Conservation (phyloP, 2,329 filamentous ascomycete species). For the Xylariaceae sp. region DNA sequence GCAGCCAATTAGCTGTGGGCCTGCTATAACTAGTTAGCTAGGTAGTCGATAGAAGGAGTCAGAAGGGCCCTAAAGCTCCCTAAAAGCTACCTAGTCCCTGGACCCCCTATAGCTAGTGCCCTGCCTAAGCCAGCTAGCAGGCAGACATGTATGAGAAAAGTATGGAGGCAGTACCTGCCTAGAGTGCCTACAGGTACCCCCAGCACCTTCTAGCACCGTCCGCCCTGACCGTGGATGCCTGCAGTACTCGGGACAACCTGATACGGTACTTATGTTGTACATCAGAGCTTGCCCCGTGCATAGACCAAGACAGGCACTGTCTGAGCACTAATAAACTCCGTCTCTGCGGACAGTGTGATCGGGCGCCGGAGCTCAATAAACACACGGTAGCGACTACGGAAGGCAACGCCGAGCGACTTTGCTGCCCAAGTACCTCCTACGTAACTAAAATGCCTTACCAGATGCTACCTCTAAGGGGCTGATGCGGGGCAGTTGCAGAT, state of each 20-base stretch:
- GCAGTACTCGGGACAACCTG: no score
- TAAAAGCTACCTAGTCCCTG: not conserved
- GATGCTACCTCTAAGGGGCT: not conserved
- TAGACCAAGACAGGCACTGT: not conserved
- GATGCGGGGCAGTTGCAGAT: conserved; percentile 30
- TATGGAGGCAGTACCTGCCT: not conserved
- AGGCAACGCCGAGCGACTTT: not conserved
- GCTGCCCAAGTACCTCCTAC: not conserved
- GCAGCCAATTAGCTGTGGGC: conserved; percentile 7
- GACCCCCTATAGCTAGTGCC: not conserved
- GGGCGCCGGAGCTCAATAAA: not conserved
- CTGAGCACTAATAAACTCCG: not conserved
- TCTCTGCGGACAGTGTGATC: not conserved
- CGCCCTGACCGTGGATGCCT: no score
- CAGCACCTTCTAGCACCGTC: no score
- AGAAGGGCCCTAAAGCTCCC: not conserved
- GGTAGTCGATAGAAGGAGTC: not conserved
- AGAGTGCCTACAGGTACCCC: no score
- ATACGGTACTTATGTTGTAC: no score
- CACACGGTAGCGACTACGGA: not conserved
- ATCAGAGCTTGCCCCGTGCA: no score
- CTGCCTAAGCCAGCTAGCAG: not conserved
- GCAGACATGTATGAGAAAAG: not conserved
- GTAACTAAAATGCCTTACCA: not conserved
- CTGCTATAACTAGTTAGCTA: not conserved